A percentile compares a stretch with the other conserved stretches of the same genome.
phyloP scores from a whole-genome alignment of 352 stramenopile species.

The Globisporangium nunn region DNA sequence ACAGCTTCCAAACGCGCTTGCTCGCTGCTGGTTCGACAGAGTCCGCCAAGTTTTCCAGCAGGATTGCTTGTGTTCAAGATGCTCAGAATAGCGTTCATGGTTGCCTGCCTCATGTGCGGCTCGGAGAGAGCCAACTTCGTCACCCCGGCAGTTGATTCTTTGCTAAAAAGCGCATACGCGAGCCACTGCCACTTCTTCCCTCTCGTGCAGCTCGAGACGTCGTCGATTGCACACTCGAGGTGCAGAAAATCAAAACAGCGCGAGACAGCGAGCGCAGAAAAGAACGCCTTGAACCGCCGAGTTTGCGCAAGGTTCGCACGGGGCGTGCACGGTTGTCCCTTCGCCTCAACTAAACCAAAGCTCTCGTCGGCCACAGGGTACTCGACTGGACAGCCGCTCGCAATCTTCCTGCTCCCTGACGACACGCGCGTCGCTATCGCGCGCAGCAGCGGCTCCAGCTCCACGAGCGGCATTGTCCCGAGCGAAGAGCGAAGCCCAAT shows the following conservation, averaged over 20 bases:
- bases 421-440: slow-evolving; percentile 1
- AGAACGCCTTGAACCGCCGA: slow-evolving; percentile 1
- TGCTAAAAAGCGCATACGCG: slow-evolving; percentile 9
- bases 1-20: background rate
- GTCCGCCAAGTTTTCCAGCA: slow-evolving; percentile 13
- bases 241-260: background rate
- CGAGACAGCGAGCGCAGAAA: slow-evolving; percentile 1
- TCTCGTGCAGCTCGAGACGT: background rate
- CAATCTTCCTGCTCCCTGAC: background rate
- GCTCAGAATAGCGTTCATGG: slow-evolving; percentile 17
- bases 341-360: background rate
- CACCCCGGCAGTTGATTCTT: slow-evolving; percentile 1
- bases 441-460: background rate
- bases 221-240: background rate
- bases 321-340: background rate
- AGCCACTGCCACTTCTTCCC: slow-evolving; percentile 9
- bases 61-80: slow-evolving; percentile 17
- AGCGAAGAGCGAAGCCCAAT: background rate
- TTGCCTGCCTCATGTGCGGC: background rate
- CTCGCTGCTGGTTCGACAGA: background rate
- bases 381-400: background rate
- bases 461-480: background rate
- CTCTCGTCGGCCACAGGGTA: background rate
- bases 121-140: background rate
- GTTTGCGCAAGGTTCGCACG: background rate